Evolutionary conservation across 208 protist genomes (phyloP).

Genomic region (Leishmania tropica): DNA sequence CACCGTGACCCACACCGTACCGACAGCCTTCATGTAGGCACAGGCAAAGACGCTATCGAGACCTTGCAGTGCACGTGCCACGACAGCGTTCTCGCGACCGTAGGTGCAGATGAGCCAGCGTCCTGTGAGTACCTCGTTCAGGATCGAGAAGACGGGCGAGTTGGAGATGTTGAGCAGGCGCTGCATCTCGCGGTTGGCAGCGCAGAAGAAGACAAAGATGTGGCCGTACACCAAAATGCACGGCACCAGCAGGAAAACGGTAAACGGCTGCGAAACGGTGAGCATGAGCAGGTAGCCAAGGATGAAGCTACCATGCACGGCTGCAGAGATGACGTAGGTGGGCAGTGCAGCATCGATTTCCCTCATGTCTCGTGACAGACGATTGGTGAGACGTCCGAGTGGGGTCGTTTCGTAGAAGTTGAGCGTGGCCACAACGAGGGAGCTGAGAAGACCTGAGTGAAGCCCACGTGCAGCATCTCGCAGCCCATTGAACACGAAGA

Average conservation of each 20-base stretch:
- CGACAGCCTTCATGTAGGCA: constrained; percentile 27
- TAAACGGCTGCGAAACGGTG: not conserved
- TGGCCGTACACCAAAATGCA: constrained; percentile 51
- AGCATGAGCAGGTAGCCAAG: not conserved
- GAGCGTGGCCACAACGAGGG: too few species aligned
- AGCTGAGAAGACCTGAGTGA: too few species aligned
- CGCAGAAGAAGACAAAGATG: constrained; percentile 69
- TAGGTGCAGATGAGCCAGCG: constrained; percentile 79
- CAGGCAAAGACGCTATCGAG: constrained; percentile 38
- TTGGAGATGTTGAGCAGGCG: constrained; percentile 77
- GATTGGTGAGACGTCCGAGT: too few species aligned
- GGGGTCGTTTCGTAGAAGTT: too few species aligned
- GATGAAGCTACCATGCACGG: too few species aligned
- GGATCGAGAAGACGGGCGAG: constrained; percentile 80
- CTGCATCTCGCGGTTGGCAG: constrained; percentile 78
- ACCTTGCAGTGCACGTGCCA: too few species aligned
- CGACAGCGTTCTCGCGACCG: constrained; percentile 12
- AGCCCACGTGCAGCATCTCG: too few species aligned
- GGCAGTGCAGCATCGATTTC: too few species aligned
- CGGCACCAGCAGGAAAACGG: too few species aligned
- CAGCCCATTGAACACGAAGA: too few species aligned
- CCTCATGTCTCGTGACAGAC: too few species aligned
- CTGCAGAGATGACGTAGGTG: too few species aligned
- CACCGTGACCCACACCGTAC: constrained; percentile 82
- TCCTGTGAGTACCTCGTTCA: constrained; percentile 77